phyloP scores from a whole-genome alignment of 805 yeast genomes.

The Zygotorulaspora chibaensis region DNA sequence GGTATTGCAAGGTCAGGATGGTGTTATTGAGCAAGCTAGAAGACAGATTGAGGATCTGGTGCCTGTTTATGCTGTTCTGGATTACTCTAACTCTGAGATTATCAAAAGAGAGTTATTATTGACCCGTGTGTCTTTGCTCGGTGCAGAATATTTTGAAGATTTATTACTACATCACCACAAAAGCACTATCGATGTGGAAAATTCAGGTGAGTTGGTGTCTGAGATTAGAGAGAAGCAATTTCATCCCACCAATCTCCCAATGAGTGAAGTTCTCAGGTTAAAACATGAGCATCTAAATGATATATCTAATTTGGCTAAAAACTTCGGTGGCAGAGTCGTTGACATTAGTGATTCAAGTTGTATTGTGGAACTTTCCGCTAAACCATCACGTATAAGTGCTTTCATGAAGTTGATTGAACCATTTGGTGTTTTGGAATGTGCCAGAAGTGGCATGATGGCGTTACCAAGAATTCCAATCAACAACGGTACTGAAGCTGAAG shows the following conservation, averaged over 20 bases:
- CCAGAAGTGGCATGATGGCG: conserved; percentile 98
- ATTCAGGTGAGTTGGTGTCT: conserved; percentile 28
- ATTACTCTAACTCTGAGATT: conserved; percentile 85
- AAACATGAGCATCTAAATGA: conserved; percentile 86
- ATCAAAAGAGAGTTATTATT: conserved; percentile 86
- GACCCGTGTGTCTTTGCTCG: conserved; percentile 88
- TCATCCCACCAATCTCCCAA: conserved; percentile 87
- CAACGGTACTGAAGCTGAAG: conserved; percentile 43
- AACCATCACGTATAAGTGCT: conserved; percentile 83
- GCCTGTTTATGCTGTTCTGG: conserved; percentile 96
- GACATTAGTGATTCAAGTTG: conserved; percentile 92
- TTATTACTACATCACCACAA: conserved; percentile 73
- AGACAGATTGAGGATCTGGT: conserved; percentile 97
- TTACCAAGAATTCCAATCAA: conserved; percentile 91
- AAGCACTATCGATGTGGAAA: conserved; percentile 27
- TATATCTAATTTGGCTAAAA: conserved; percentile 70
- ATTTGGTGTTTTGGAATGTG: conserved; percentile 92
- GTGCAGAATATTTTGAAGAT: conserved; percentile 98
- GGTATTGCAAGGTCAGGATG: conserved; percentile 90
- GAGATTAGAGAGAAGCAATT: conserved; percentile 41
- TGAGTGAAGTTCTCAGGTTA: conserved; percentile 90
- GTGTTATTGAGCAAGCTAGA: conserved; percentile 95
- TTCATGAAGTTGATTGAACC: conserved; percentile 89
- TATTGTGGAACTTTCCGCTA: conserved; percentile 89
- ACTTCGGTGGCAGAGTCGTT: conserved; percentile 89